Base-by-base conservation (phyloP, 371 early-diverging fungal genomes). In the Syncephalis plumigaleata region DNA sequence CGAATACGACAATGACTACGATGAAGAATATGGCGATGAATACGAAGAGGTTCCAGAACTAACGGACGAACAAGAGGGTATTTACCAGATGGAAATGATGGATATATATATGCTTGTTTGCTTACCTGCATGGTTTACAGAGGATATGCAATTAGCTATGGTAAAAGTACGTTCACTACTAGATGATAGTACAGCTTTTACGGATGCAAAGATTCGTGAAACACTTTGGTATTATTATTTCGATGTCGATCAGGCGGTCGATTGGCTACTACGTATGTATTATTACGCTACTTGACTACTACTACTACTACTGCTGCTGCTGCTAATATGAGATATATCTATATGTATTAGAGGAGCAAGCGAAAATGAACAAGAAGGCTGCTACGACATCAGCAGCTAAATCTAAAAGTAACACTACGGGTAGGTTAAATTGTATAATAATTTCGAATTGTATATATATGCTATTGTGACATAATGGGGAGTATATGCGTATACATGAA, bases 191-290 rank as follows among this genome's bases (percentile, higher is more conserved):
- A 51, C 58, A 2, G 52, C 60, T 16, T 50, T 75, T 5, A 55
- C 70, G 8, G 60, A 59, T 44, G 58, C 60, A 36, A 76, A 77
- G 43, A 74, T 81, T 27, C 71, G 74, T 53, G 76, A 79, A 47
- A 64, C 76, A 9, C 50, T 81, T 21, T 76, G 75, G 74, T 64
- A 79, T 44, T 75, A 71, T 43, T 75, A 73, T 46, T 73, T 73
- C 53, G 72, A 79, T 38, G 56, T 58, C 24, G 64, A 73, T 31
- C 56, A 76, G 46, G 65, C 76, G 0, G 59, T 75, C 2, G 58
- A 63, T 18, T 77, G 70, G 60, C 60, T 73, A 22, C 52, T 75
- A 27, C 75, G 81, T 78, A 68, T 53, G 58, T 42, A 27, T 16
- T 4, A 36, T 3, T 37, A 23, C 13, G 26, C 26, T 20, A 42